phyloP scores from a whole-genome alignment of 352 stramenopile genomes.

The Phytophthora cactorum region DNA sequence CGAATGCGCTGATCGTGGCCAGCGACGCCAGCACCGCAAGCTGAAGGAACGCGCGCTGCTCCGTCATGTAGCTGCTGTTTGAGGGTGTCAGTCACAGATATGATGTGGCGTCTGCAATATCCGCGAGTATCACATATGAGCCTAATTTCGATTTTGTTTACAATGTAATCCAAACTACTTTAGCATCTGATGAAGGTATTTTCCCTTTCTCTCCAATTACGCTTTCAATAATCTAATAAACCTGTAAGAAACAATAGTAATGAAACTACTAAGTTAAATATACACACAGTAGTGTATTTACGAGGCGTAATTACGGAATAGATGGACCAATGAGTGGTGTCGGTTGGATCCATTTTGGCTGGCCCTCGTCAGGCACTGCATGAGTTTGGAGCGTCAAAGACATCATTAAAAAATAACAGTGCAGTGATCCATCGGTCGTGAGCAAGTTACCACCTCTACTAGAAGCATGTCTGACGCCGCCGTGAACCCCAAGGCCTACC shows the following conservation, averaged over 20 bases:
- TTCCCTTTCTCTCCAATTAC: no score
- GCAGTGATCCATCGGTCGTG: conserved; percentile 92
- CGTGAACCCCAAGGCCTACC: conserved; percentile 97
- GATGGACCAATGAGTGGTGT: conserved; percentile 19
- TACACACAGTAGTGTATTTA: not conserved
- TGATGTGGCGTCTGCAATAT: no score
- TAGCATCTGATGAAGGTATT: not conserved
- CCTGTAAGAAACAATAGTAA: no score
- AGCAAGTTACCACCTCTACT: conserved; percentile 54
- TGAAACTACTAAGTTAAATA: no score
- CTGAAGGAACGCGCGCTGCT: conserved; percentile 66
- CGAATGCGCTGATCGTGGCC: conserved; percentile 66
- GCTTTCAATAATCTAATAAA: no score
- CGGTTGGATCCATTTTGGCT: conserved; percentile 7
- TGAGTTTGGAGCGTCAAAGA: no score
- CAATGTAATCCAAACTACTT: not conserved
- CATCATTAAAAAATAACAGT: conserved; percentile 41
- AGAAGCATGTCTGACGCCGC: conserved; percentile 75
- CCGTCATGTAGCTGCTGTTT: conserved; percentile 18
- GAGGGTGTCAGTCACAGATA: no score
- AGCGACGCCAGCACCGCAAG: conserved; percentile 76
- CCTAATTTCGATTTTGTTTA: not conserved
- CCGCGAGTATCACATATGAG: no score
- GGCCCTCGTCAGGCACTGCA: not conserved
- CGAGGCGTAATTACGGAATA: conserved; percentile 13